phyloP scores from a whole-genome alignment of 2,329 filamentous ascomycete genomes.

The Nigrospora sphaerica region DNA sequence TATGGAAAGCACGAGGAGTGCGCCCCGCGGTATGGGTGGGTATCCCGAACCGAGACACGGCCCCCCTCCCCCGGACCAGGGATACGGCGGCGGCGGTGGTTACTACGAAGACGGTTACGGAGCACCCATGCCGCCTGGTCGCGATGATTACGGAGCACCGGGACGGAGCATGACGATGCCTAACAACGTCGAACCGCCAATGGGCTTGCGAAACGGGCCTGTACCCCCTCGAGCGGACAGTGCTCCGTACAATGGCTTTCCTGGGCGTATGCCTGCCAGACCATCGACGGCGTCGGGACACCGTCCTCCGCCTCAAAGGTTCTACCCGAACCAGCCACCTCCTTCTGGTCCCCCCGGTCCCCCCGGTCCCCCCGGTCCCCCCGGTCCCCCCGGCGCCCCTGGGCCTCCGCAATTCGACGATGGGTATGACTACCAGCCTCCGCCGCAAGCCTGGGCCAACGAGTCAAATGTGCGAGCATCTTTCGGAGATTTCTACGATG shows the following conservation, averaged over 20 bases:
- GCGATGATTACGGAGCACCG: constrained; percentile 41
- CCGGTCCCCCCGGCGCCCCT: background rate
- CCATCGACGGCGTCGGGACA: constrained; percentile 48
- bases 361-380: background rate
- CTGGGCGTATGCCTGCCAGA: constrained; percentile 39
- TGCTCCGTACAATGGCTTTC: constrained; percentile 37
- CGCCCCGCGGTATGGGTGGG: constrained; percentile 23
- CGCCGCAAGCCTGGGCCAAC: constrained; percentile 28
- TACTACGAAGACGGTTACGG: constrained; percentile 21
- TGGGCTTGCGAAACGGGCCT: constrained; percentile 27
- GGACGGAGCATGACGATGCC: constrained; percentile 58
- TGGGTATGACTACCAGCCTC: constrained; percentile 6
- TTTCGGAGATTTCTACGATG: constrained; percentile 46
- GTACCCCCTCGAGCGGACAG: constrained; percentile 32
- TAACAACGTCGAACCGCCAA: constrained; percentile 31
- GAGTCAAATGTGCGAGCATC: constrained; percentile 25
- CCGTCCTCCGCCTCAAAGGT: constrained; percentile 45
- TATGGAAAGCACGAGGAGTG: constrained; percentile 24
- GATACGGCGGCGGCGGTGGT: constrained; percentile 29
- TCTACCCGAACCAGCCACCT: constrained; percentile 38
- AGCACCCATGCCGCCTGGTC: constrained; percentile 24
- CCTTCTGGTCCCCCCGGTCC: constrained; percentile 22
- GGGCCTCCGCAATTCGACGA: background rate
- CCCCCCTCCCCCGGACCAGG: constrained; percentile 17
- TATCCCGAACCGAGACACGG: constrained; percentile 29